Conservation (phyloP, 805 yeast species). For the Candida loeiensis region DNA sequence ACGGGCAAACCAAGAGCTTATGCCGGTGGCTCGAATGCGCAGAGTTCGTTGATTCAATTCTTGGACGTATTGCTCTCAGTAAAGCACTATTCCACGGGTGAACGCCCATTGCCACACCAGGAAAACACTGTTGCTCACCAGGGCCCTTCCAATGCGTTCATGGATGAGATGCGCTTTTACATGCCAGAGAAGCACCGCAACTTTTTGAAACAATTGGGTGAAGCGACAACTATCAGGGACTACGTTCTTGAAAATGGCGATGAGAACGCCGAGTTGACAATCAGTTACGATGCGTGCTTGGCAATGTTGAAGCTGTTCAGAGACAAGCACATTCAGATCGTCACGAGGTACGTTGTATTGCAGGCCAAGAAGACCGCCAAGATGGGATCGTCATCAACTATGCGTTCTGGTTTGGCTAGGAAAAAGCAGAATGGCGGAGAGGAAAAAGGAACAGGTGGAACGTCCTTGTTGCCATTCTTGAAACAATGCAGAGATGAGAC, state of each 20-base stretch:
- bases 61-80: constrained; percentile 74
- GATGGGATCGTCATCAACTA: constrained; percentile 55
- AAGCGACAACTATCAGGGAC: constrained; percentile 58
- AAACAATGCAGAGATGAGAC: constrained; percentile 97
- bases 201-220: constrained; percentile 60
- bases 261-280: constrained; percentile 50
- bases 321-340: constrained; percentile 91
- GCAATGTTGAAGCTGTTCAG: constrained; percentile 86
- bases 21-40: constrained; percentile 94
- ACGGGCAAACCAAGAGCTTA: constrained; percentile 42
- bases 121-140: background rate
- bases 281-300: constrained; percentile 83
- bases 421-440: constrained; percentile 39
- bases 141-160: constrained; percentile 44
- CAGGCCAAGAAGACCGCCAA: constrained; percentile 62
- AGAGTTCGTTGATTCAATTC: constrained; percentile 83
- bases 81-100: constrained; percentile 77
- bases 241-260: constrained; percentile 49
- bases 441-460: constrained; percentile 90
- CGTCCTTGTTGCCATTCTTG: constrained; percentile 83
- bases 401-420: constrained; percentile 65
- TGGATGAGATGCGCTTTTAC: constrained; percentile 79
- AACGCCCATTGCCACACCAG: constrained; percentile 31
- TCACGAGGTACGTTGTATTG: constrained; percentile 77
- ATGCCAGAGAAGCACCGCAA: constrained; percentile 88